Percentiles rank a stretch among this genome's conserved stretches.
Evolutionary conservation across 2,329 filamentous ascomycete species (phyloP).

Genomic region (Tolypocladium paradoxum): DNA sequence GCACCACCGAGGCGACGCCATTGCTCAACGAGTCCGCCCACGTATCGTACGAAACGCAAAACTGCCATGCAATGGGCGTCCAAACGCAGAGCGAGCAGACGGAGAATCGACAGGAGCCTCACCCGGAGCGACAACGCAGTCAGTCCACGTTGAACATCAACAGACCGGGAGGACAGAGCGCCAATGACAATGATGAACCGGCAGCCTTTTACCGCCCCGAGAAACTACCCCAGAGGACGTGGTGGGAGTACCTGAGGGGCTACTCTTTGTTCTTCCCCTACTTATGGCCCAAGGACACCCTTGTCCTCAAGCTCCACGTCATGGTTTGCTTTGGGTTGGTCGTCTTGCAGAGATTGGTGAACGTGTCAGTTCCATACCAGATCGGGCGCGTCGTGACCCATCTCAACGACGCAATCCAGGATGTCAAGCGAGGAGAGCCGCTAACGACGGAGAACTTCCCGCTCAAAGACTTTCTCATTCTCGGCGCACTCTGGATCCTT

Average conservation of each 20-base stretch:
- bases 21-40: slow-evolving; percentile 38
- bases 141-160: slow-evolving; percentile 29
- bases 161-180: slow-evolving; percentile 16
- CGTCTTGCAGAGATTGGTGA: slow-evolving; percentile 70
- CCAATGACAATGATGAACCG: slow-evolving; percentile 43
- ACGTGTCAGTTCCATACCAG: slow-evolving; percentile 75
- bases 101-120: not conserved
- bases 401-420: slow-evolving; percentile 44
- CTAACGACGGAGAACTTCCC: slow-evolving; percentile 24
- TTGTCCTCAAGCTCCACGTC: slow-evolving; percentile 64
- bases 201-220: slow-evolving; percentile 83
- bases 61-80: slow-evolving; percentile 8
- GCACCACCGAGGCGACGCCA: slow-evolving; percentile 48
- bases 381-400: slow-evolving; percentile 70
- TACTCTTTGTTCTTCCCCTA: slow-evolving; percentile 95
- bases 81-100: not conserved
- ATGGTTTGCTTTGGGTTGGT: slow-evolving; percentile 74
- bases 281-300: slow-evolving; percentile 80
- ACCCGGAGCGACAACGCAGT: slow-evolving; percentile 18
- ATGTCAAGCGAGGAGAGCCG: slow-evolving; percentile 29
- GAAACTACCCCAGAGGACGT: slow-evolving; percentile 75
- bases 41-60: slow-evolving; percentile 24
- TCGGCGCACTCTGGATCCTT: slow-evolving; percentile 66
- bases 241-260: slow-evolving; percentile 91
- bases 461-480: slow-evolving; percentile 21